Evolutionary conservation across 2,329 filamentous ascomycete species (phyloP).

Genomic region (Cercospora zeina): DNA sequence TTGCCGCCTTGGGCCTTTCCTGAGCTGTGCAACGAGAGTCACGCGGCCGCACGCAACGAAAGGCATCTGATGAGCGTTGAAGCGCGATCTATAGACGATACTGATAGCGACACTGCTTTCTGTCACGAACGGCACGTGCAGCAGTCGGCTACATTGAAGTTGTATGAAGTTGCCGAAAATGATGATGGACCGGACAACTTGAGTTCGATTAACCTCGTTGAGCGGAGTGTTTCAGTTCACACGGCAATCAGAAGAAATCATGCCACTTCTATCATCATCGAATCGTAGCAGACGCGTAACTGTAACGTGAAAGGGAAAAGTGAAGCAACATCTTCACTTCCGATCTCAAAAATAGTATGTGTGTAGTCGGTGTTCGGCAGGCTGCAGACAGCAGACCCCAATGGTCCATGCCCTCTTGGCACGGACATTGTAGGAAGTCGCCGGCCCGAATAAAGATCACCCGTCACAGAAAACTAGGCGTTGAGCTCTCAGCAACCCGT

Average conservation of each 20-base stretch:
- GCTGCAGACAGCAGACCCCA: not conserved
- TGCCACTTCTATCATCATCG: no score
- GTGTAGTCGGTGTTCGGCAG: not conserved
- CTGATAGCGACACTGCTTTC: not conserved
- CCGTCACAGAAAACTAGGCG: slow-evolving; percentile 1
- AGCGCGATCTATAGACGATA: not conserved
- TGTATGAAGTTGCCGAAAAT: not conserved
- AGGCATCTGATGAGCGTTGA: not conserved
- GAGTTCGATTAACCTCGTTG: not conserved
- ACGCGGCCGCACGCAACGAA: not conserved
- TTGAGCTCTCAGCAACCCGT: slow-evolving; percentile 10
- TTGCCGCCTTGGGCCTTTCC: not conserved
- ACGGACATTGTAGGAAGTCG: slow-evolving; percentile 6
- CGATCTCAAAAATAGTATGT: slow-evolving; percentile 3
- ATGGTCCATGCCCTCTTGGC: slow-evolving; percentile 3
- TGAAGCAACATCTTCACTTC: no score
- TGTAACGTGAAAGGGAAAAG: no score
- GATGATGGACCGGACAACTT: not conserved
- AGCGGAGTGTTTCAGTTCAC: no score
- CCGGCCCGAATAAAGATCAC: not conserved
- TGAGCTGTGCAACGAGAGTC: not conserved
- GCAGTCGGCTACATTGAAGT: not conserved
- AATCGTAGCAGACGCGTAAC: no score
- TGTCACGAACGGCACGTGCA: not conserved
- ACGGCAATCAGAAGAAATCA: no score